A percentile compares a stretch with the other conserved stretches of the same genome.
phyloP scores from a whole-genome alignment of 2,329 filamentous ascomycete species.

The Alternaria consortialis region DNA sequence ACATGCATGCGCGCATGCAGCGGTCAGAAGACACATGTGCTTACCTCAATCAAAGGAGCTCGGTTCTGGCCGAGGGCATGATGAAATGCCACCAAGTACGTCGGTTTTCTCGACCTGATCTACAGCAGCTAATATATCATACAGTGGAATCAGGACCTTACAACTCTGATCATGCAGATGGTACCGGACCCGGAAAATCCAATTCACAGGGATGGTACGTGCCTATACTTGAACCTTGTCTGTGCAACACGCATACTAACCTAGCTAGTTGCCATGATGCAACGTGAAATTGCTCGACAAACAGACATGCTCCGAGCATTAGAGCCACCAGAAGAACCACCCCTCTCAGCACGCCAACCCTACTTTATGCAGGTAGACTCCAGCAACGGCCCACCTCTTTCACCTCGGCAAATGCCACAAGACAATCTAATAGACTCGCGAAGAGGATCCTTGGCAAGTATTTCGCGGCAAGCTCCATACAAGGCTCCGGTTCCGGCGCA shows the following conservation, averaged over 20 bases:
- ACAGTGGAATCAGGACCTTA: conserved; percentile 85
- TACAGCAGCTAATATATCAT: conserved; percentile 34
- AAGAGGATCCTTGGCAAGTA: conserved; percentile 67
- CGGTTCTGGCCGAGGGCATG: conserved; percentile 82
- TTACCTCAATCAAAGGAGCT: conserved; percentile 81
- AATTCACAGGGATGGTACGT: conserved; percentile 83
- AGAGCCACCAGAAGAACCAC: conserved; percentile 69
- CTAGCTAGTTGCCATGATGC: conserved; percentile 59
- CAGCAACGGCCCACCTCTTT: conserved; percentile 74
- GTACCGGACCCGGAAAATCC: conserved; percentile 79
- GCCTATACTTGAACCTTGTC: conserved; percentile 32
- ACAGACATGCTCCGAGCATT: conserved; percentile 65
- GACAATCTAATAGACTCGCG: conserved; percentile 73
- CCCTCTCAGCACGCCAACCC: conserved; percentile 63
- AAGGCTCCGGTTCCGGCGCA: conserved; percentile 83
- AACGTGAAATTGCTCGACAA: conserved; percentile 70
- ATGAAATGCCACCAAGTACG: conserved; percentile 73
- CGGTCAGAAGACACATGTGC: conserved; percentile 85
- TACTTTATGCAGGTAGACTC: conserved; percentile 55
- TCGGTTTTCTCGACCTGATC: conserved; percentile 24
- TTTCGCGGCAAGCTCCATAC: conserved; percentile 70
- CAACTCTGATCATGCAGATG: conserved; percentile 75
- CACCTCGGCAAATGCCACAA: conserved; percentile 84
- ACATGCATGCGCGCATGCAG: conserved; percentile 77
- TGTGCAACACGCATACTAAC: conserved; percentile 34